Base-by-base conservation (phyloP, 495 filamentous ascomycete genomes). In the Lasiosphaeria hispida region DNA sequence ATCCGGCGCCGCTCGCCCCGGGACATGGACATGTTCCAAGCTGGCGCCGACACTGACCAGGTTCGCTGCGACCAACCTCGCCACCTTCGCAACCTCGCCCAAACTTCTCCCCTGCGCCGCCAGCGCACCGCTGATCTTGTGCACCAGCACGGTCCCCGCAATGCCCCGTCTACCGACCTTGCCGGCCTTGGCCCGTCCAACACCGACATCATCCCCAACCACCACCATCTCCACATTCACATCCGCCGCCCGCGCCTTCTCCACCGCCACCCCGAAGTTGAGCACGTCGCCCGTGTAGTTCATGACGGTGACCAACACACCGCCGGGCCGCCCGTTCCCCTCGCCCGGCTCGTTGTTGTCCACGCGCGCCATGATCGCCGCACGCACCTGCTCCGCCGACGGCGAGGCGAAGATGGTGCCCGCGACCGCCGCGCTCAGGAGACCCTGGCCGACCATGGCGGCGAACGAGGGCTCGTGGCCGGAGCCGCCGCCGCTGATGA, bases 331-430 rank as follows among this genome's bases (percentile, higher is more conserved):
- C 55, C 0, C 37, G 48, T 0, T 42, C 55, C 5, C 33, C 35
- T 5, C 33, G 10, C 4, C 7, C 45, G 48, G 59, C 53, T 86
- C 77, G 30, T 85, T 80, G 9, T 79, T 80, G 45, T 86, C 81
- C 6, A 95, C 86, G 10, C 89, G 77, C 44, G 85, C 80, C 65
- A 87, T 85, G 39, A 94, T 85, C 45, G 86, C 89, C 55, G 80
- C 79, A 51, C 90, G 83, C 50, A 98, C 85, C 72, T 97, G 94
- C 74, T 92, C 89, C 0, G 93, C 91, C 6, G 81, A 84, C 1
- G 94, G 94, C 14, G 83, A 88, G 7, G 94, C 94, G 65, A 98
- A 98, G 69, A 98, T 96, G 0, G 91, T 92, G 1, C 94, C 94
- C 0, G 92, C 90, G 9, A 96, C 92, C 0, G 89, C 87, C 48